Conservation (phyloP, 176 grass and related monocot genomes). For the Alloteropsis semialata region DNA sequence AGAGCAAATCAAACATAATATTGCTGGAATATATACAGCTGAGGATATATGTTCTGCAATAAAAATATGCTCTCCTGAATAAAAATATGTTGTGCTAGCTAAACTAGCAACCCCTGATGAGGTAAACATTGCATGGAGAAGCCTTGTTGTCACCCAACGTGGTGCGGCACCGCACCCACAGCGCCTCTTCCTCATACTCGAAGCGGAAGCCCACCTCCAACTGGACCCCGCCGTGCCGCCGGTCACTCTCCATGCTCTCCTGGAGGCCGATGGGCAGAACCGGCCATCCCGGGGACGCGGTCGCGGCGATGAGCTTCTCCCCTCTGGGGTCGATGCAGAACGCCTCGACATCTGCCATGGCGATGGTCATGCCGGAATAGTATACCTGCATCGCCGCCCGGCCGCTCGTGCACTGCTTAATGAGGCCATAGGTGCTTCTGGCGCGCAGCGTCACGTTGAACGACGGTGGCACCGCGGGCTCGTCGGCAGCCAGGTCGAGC, state of each 20-base stretch:
- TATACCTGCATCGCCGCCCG: not conserved
- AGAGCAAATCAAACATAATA: too few species aligned
- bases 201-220: not conserved
- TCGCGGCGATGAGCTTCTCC: too few species aligned
- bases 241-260: not conserved
- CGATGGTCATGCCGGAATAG: not conserved
- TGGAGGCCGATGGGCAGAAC: not conserved
- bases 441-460: conserved; percentile 1
- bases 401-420: not conserved
- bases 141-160: not conserved
- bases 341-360: not conserved
- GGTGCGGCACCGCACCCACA: not conserved
- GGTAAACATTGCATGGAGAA: not conserved
- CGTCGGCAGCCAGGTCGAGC: not conserved
- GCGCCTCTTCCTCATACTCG: not conserved
- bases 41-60: too few species aligned
- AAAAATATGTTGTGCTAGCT: too few species aligned
- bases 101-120: too few species aligned
- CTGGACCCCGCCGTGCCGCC: not conserved
- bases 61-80: too few species aligned
- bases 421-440: not conserved
- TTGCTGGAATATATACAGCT: too few species aligned
- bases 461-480: not conserved
- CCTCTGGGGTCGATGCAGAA: not conserved
- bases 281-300: too few species aligned